Evolutionary conservation across 345 rosid genomes (phyloP).

Genomic region (Laguncularia racemosa): DNA sequence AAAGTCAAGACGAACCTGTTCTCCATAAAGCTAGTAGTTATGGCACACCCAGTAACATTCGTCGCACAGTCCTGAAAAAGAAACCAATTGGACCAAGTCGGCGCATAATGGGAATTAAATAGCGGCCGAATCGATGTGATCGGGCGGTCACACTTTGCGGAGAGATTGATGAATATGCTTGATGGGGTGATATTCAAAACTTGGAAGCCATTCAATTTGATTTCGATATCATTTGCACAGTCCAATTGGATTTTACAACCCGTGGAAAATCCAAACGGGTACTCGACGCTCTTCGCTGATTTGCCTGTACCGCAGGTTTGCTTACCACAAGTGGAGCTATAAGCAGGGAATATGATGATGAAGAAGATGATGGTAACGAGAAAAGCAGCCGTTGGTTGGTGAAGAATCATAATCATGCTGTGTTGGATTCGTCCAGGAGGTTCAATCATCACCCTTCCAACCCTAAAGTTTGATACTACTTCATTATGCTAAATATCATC

Average conservation of each 20-base stretch:
- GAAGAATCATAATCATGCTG: no score
- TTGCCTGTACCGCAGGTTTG: slow-evolving; percentile 30
- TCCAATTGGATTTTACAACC: slow-evolving; percentile 36
- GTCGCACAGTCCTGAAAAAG: slow-evolving; percentile 43
- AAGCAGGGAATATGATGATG: no score
- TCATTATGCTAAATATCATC: no score
- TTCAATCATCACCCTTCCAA: no score
- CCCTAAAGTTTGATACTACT: no score
- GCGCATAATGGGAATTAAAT: slow-evolving; percentile 33
- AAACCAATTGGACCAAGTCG: slow-evolving; percentile 40
- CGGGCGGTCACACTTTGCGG: slow-evolving; percentile 37
- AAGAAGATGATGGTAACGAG: no score
- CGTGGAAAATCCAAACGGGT: slow-evolving; percentile 73
- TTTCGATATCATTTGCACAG: slow-evolving; percentile 18
- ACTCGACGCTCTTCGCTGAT: slow-evolving; percentile 17
- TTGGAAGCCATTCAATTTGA: slow-evolving; percentile 34
- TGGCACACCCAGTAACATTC: slow-evolving; percentile 20
- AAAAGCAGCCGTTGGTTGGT: no score
- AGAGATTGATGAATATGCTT: slow-evolving; percentile 29
- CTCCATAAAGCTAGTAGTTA: slow-evolving; percentile 24
- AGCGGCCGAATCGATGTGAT: slow-evolving; percentile 15
- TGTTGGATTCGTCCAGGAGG: no score
- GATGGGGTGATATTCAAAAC: slow-evolving; percentile 49
- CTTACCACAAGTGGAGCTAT: slow-evolving; percentile 2
- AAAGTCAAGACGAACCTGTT: not conserved